Evolutionary conservation across 495 filamentous ascomycete species (phyloP), one percentile per base, ranked within the genome.

Genomic region (Aspergillus avenaceus): DNA sequence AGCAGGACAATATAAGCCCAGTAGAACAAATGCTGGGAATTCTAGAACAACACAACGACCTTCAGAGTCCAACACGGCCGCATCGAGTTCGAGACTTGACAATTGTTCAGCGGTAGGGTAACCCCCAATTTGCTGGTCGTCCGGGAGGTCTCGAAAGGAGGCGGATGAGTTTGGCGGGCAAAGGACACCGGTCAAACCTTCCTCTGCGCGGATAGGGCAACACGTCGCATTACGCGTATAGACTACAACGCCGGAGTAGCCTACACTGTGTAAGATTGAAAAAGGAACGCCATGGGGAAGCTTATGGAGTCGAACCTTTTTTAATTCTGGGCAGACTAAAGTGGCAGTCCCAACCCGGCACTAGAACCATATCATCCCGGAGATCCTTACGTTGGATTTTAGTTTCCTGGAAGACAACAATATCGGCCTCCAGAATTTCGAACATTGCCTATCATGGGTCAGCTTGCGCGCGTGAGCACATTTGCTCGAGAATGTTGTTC

Each of bases 301-400:
- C n/a, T n/a, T n/a, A 28, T 6, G 5, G 34, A 52, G 34, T 55
- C 55, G 12, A 65, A 88, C 91, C 93, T 72, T 97, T 96, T 69
- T 97, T 97, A 56, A 93, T 76, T 62, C 82, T 87, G 7, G 93
- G 93, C 6, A 98, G 76, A 61, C 89, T 96, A 69, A 96, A 97
- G 64, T 84, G 96, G 55, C 91, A 95, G 65, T 98, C 93, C 93
- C 93, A 98, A 21, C 93, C 93, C 0, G 90, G 84, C 0, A 98
- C 84, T 5, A 97, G 67, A 12, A 98, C 91, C 91, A 98, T 97
- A 63, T 96, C 93, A 74, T 97, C 93, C 23, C 77, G 75, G 2
- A 98, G 76, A 58, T 98, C 92, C 62, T 96, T 97, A 18, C 87
- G 81, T 62, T 98, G 93, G 42, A 98, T 97, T 70, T 96, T 98